Evolutionary conservation across 208 protist genomes (phyloP).

Genomic region (Borovskyia barvae): DNA sequence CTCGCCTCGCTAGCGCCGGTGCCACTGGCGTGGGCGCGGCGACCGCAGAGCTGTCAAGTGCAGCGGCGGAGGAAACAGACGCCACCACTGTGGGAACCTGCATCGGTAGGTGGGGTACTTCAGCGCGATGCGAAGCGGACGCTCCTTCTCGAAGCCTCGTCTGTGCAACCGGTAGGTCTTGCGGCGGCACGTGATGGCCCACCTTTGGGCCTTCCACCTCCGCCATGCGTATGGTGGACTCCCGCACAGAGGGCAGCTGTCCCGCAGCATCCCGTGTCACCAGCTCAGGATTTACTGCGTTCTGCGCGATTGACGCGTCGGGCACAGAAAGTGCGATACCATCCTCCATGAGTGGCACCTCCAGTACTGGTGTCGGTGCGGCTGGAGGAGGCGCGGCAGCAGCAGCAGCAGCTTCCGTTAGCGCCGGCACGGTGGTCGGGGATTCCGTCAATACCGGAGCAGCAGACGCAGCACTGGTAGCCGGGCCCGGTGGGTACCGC

Average conservation of each 20-base stretch:
- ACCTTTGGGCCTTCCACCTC: slow-evolving; percentile 3
- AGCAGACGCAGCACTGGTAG: not conserved
- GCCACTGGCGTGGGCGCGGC: not conserved
- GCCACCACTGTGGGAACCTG: not conserved
- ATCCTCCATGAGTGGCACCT: not conserved
- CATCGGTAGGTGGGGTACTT: not conserved
- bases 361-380: not conserved
- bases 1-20: not conserved
- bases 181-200: slow-evolving; percentile 6
- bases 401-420: not conserved
- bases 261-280: not conserved
- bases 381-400: not conserved
- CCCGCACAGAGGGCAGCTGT: slow-evolving; percentile 6
- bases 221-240: not conserved
- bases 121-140: not conserved
- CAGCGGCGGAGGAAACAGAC: not conserved
- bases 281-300: not conserved
- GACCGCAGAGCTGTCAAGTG: not conserved
- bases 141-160: not conserved
- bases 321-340: not conserved
- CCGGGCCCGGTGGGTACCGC: not conserved
- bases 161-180: slow-evolving; percentile 4
- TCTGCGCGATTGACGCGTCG: not conserved
- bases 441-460: no score
- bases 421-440: not conserved